A percentile compares a stretch with the other conserved stretches of the same genome.
phyloP scores from a whole-genome alignment of 1,284 basidiomycete genomes.

The Rugosomyces carneus region DNA sequence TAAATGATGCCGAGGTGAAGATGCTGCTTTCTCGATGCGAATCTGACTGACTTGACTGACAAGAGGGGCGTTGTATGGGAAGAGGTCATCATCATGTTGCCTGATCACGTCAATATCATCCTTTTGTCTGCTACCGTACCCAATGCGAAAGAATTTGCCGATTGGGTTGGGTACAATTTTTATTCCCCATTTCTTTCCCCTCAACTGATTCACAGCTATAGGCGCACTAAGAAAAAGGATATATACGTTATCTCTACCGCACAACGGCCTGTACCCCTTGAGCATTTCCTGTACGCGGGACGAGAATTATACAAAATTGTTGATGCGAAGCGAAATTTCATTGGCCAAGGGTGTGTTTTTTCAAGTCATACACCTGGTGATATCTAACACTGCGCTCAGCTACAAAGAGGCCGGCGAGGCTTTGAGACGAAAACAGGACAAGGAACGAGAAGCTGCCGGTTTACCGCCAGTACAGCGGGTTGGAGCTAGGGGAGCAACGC shows the following conservation, averaged over 20 bases:
- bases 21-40: background rate
- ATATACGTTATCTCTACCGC: conserved; percentile 98
- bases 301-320: conserved; percentile 92
- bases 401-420: conserved; percentile 90
- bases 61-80: conserved; percentile 99
- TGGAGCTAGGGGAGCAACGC: conserved; percentile 71
- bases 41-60: conserved; percentile 4
- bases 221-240: conserved; percentile 98
- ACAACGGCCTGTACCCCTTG: conserved; percentile 94
- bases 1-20: conserved; percentile 94
- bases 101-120: conserved; percentile 96
- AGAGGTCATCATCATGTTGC: conserved; percentile 99
- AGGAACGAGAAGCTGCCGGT: conserved; percentile 92
- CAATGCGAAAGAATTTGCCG: conserved; percentile 97
- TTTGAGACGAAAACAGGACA: conserved; percentile 91
- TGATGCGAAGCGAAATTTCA: conserved; percentile 76
- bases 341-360: conserved; percentile 58
- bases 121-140: conserved; percentile 97
- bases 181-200: conserved; percentile 6
- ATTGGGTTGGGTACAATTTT: conserved; percentile 89
- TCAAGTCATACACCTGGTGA: background rate
- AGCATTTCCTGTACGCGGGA: conserved; percentile 95
- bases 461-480: conserved; percentile 75
- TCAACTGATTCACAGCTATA: conserved; percentile 26
- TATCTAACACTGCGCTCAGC: conserved; percentile 34